Evolutionary conservation across 495 filamentous ascomycete genomes (phyloP), one percentile per base, ranked within the genome.

Genomic region (Astrothelium subdiscretum): DNA sequence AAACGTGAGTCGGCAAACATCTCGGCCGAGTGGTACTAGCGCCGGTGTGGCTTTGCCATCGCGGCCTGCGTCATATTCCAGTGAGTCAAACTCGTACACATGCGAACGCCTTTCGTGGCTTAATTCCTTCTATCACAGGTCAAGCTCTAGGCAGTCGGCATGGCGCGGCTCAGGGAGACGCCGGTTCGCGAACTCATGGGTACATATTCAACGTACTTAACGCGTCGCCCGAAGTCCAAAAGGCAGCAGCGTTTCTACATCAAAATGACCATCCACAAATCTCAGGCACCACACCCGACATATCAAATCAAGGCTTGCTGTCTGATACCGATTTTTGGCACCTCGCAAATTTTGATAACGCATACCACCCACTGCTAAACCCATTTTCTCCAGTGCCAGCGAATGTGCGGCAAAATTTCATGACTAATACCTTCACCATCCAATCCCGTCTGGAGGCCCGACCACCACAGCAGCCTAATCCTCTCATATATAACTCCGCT

Each of bases 271-370:
- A 8, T 11, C 24, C 8, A 8, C 48, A 8, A 8, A 5, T 24
- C 48, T 54, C 24, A 54, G 48, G 48, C 48, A n/a, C n/a, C 43
- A 12, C 5, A 5, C 43, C 10, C 12, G 5, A 54, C 29, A 54
- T 54, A 54, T 54, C 48, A 54, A 54, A 54, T 54, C 48, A 54
- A 54, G 48, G 15, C 12, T 24, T 54, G 48, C 48, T n/a, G 20
- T 24, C 48, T 54, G 15, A 20, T 29, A 54, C 48, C 24, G 29
- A 54, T 29, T 3, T 27, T 29, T 54, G 48, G 48, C 48, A 26
- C 5, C 24, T 20, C 5, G 6, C 24, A 54, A 24, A 29, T 5
- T 1, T 54, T 4, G 24, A 54, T 24, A 29, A 15, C 24, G 15
- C 22, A 5, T 54, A 27, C 22, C 29, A 54, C 24, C 29, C 24